These are phyloP conservation scores for Skeletonema potamos DNA, from an alignment of 108 stramenopile genomes.

Conservation along the genomic window DNA sequence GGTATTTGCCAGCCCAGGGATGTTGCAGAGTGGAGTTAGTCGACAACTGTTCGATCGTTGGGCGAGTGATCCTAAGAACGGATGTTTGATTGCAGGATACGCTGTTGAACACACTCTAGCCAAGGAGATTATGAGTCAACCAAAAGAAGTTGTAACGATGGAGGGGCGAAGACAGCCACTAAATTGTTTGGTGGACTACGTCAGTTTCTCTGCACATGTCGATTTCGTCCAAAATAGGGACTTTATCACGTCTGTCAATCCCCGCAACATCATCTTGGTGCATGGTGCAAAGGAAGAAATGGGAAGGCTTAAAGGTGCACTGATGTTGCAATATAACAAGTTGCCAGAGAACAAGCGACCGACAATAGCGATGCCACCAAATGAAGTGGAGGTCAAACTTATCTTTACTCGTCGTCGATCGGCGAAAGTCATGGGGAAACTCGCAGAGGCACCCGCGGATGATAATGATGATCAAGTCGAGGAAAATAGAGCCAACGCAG, in stretches of 20 bases:
- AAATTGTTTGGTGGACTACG: slow-evolving; percentile 93
- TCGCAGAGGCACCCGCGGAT: slow-evolving; percentile 48
- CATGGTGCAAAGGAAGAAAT: slow-evolving; percentile 98
- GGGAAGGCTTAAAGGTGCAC: slow-evolving; percentile 85
- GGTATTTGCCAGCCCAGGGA: slow-evolving; percentile 98
- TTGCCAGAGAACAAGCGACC: slow-evolving; percentile 82
- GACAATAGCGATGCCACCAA: slow-evolving; percentile 88
- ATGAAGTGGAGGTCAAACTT: slow-evolving; percentile 82
- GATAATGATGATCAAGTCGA: slow-evolving; percentile 10
- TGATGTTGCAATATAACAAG: slow-evolving; percentile 80
- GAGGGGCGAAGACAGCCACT: slow-evolving; percentile 91
- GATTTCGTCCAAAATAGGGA: slow-evolving; percentile 95
- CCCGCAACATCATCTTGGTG: slow-evolving; percentile 95
- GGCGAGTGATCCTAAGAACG: slow-evolving; percentile 95
- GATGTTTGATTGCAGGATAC: slow-evolving; percentile 97
- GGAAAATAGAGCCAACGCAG: slow-evolving; percentile 7
- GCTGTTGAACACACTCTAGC: slow-evolving; percentile 98
- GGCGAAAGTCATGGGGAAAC: slow-evolving; percentile 88
- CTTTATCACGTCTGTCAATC: slow-evolving; percentile 88
- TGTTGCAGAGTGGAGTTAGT: slow-evolving; percentile 95
- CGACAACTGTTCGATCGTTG: slow-evolving; percentile 97
- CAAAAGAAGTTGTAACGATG: slow-evolving; percentile 94
- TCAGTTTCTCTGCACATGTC: slow-evolving; percentile 97
- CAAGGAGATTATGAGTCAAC: slow-evolving; percentile 92
- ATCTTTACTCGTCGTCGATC: slow-evolving; percentile 86